phyloP scores from a whole-genome alignment of 495 filamentous ascomycete species.

The Darksidea phi region DNA sequence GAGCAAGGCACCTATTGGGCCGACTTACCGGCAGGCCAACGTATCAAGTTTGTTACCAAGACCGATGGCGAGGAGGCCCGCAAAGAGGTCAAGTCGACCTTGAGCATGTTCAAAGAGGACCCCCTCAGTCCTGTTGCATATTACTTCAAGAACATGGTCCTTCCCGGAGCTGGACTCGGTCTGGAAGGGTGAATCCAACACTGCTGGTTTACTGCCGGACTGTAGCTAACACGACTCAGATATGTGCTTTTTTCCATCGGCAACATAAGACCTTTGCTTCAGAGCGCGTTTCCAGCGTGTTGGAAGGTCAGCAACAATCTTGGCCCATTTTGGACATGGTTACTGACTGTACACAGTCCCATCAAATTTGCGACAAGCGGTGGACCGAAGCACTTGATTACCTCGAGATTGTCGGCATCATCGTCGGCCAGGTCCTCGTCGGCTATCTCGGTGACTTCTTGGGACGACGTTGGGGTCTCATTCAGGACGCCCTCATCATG shows the following conservation, averaged over 20 bases:
- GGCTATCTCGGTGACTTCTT: constrained; percentile 62
- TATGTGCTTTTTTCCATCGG: constrained; percentile 95
- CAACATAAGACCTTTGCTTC: constrained; percentile 75
- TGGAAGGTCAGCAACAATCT: constrained; percentile 55
- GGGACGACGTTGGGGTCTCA: constrained; percentile 86
- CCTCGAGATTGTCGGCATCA: constrained; percentile 85
- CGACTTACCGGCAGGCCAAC: constrained; percentile 66
- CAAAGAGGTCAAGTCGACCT: constrained; percentile 64
- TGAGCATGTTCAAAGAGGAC: constrained; percentile 74
- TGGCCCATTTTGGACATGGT: too few relatives aligned
- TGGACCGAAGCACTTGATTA: constrained; percentile 81
- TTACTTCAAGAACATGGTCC: constrained; percentile 82
- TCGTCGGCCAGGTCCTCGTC: constrained; percentile 69
- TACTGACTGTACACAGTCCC: too few relatives aligned
- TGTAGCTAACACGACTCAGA: constrained; percentile 35
- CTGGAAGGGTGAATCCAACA: constrained; percentile 67
- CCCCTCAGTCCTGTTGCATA: constrained; percentile 75
- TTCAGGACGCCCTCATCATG: constrained; percentile 93
- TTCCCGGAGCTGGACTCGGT: constrained; percentile 83
- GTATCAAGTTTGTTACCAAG: constrained; percentile 67
- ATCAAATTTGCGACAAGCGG: constrained; percentile 62
- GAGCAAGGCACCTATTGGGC: constrained; percentile 85
- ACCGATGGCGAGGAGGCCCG: constrained; percentile 64
- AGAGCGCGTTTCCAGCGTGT: constrained; percentile 66
- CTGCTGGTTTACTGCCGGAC: not conserved